These are phyloP conservation scores for Apostasia ramifera DNA, from an alignment of 106 monocot species.

Conservation along the genomic window DNA sequence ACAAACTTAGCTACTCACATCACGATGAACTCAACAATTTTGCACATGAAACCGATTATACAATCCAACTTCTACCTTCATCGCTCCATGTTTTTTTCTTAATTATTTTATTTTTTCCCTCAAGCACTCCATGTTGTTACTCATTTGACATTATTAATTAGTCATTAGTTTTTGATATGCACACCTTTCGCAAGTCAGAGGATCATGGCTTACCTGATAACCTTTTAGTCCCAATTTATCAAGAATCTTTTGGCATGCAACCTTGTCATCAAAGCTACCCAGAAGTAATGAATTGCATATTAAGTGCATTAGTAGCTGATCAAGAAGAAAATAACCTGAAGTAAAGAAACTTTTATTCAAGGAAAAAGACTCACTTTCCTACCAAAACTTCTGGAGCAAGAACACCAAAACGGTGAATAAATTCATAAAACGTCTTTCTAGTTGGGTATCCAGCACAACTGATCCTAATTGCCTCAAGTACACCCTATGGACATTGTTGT, in stretches of 20 bases:
- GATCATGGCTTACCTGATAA: conserved; percentile 52
- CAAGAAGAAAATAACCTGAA: conserved; percentile 1
- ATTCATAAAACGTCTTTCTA: conserved; percentile 86
- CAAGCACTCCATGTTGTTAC: too few species aligned
- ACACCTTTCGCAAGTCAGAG: too few species aligned
- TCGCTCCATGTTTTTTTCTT: too few species aligned
- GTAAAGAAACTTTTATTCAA: not conserved
- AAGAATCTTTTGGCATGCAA: conserved; percentile 66
- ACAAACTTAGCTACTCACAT: too few species aligned
- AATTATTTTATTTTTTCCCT: too few species aligned
- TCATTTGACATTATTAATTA: too few species aligned
- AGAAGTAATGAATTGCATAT: conserved; percentile 2
- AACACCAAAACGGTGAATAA: conserved; percentile 78
- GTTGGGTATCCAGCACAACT: conserved; percentile 96
- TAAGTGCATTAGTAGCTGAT: not conserved
- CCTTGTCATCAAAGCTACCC: conserved; percentile 67
- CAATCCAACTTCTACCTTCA: too few species aligned
- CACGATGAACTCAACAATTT: too few species aligned
- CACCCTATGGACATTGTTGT: conserved; percentile 43
- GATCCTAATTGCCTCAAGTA: conserved; percentile 91
- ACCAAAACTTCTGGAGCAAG: conserved; percentile 80
- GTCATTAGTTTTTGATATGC: too few species aligned
- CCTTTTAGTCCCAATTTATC: conserved; percentile 68
- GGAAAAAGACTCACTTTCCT: conserved; percentile 53
- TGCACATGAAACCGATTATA: too few species aligned